A percentile compares a stretch with the other conserved stretches of the same genome.
Evolutionary conservation across 768 basidiomycete species (phyloP).

Genomic region (Mycena vulgaris): DNA sequence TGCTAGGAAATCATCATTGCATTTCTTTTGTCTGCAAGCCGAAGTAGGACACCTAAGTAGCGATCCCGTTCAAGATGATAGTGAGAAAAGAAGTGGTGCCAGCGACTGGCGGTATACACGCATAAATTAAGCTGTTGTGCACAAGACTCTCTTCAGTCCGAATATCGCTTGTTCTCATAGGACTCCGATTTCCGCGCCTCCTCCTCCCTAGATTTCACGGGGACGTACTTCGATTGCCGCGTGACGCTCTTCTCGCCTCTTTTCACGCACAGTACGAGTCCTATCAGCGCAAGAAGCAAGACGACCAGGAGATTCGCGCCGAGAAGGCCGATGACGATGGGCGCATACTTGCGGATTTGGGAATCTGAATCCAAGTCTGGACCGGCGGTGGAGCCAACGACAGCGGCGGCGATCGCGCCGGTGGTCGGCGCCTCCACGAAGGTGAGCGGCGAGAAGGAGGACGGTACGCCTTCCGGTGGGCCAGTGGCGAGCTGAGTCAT

Average conservation of each 20-base stretch:
- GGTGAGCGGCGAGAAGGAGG: neutral
- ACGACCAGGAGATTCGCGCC: conserved; percentile 22
- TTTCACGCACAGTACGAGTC: conserved; percentile 17
- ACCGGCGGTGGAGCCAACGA: neutral
- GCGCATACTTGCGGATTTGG: conserved; percentile 20
- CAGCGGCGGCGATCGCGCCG: neutral
- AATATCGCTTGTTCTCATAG: neutral
- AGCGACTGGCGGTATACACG: too few relatives aligned
- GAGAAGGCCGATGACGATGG: conserved; percentile 29
- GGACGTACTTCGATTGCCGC: neutral
- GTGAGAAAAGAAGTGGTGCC: too few relatives aligned
- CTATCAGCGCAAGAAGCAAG: conserved; percentile 12
- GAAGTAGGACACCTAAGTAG: too few relatives aligned
- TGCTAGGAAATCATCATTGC: too few relatives aligned
- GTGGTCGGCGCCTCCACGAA: neutral
- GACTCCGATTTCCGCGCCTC: neutral
- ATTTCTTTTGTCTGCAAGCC: too few relatives aligned
- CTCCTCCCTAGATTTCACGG: neutral
- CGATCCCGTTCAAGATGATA: too few relatives aligned
- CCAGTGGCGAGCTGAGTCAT: neutral
- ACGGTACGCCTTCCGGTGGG: neutral
- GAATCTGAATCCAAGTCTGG: neutral
- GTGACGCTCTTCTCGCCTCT: neutral
- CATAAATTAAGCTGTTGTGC: too few relatives aligned
- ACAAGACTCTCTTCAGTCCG: neutral